These are phyloP conservation scores for Polymyxa betae DNA, from an alignment of 208 protist genomes.

Conservation along the genomic window DNA sequence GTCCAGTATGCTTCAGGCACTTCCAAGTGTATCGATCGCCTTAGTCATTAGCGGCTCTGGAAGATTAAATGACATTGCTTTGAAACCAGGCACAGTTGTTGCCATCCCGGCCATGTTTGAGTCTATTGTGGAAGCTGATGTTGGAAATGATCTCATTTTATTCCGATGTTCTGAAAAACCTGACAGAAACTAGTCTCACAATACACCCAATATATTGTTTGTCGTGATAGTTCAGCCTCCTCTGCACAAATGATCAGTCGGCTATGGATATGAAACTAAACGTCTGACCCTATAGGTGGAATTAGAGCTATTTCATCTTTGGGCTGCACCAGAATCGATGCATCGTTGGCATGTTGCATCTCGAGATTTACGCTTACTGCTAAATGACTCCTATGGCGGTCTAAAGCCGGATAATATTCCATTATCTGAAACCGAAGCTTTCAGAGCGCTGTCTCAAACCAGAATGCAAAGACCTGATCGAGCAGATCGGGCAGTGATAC, in stretches of 20 bases:
- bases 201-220: neutral
- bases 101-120: neutral
- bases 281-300: neutral
- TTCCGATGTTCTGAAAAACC: slow-evolving; percentile 35
- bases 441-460: neutral
- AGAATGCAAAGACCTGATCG: neutral
- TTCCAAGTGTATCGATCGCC: neutral
- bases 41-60: neutral
- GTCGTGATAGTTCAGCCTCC: neutral
- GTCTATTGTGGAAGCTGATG: neutral
- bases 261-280: neutral
- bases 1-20: neutral
- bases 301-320: slow-evolving; percentile 26
- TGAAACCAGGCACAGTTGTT: neutral
- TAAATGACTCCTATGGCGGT: neutral
- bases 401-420: neutral
- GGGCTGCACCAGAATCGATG: neutral
- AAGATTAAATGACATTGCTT: neutral
- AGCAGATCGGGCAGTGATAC: neutral
- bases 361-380: neutral
- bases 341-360: neutral
- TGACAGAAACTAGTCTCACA: neutral
- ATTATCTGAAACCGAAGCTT: neutral
- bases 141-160: neutral
- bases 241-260: slow-evolving; percentile 8